Conservation (phyloP, 306 rosid species). For the Luffa aegyptiaca region DNA sequence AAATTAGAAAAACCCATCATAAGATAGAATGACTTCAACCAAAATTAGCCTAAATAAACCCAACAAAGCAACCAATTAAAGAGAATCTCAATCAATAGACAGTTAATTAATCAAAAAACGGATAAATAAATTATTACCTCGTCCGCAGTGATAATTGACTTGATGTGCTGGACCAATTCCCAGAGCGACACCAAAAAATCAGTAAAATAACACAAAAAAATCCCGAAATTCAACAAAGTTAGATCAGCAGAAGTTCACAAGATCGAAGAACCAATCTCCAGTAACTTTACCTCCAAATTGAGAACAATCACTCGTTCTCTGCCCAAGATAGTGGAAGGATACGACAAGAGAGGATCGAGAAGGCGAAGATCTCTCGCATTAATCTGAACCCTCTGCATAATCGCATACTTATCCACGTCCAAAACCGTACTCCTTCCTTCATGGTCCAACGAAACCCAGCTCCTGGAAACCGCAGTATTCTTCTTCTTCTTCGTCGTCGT, state of each 20-base stretch:
- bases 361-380: slow-evolving; percentile 94
- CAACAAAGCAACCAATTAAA: not conserved
- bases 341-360: slow-evolving; percentile 76
- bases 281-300: slow-evolving; percentile 60
- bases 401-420: slow-evolving; percentile 75
- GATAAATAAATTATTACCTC: slow-evolving; percentile 49
- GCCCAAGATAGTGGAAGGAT: slow-evolving; percentile 83
- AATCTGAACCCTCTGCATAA: slow-evolving; percentile 79
- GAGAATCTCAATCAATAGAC: not conserved
- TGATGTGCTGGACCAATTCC: slow-evolving; percentile 61
- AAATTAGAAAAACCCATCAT: not conserved
- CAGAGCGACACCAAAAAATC: slow-evolving; percentile 7
- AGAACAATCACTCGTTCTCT: slow-evolving; percentile 90
- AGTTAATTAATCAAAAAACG: not conserved
- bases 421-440: slow-evolving; percentile 46
- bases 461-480: slow-evolving; percentile 42
- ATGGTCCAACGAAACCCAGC: slow-evolving; percentile 63
- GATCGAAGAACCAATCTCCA: not conserved
- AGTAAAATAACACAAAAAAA: not conserved
- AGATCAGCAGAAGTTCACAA: not conserved
- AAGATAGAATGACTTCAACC: not conserved
- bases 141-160: slow-evolving; percentile 88
- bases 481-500: slow-evolving; percentile 40
- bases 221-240: not conserved
- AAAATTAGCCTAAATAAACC: not conserved